Conservation (phyloP, 768 basidiomycete genomes). For the Dentipellis sp. region DNA sequence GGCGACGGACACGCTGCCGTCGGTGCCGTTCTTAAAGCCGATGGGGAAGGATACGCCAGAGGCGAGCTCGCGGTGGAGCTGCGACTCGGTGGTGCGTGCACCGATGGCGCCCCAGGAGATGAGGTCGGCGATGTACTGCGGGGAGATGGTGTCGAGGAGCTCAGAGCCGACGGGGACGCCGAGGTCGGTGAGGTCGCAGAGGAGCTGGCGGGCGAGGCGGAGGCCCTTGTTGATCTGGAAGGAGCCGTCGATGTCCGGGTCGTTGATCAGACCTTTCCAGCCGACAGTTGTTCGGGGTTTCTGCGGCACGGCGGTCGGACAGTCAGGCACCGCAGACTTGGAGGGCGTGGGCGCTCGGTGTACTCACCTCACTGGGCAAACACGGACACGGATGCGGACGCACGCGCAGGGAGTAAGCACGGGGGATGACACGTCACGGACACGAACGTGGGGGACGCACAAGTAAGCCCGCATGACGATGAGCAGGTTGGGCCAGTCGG, state of each 20-base stretch:
- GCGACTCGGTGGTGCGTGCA: constrained; percentile 94
- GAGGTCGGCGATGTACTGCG: constrained; percentile 78
- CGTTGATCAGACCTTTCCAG: constrained; percentile 94
- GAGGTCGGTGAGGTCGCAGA: constrained; percentile 82
- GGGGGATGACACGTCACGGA: not conserved
- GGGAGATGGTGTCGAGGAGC: constrained; percentile 77
- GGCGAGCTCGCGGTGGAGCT: constrained; percentile 93
- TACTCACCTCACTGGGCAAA: constrained; percentile 29
- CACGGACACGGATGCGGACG: constrained; percentile 26
- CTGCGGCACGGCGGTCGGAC: constrained; percentile 25
- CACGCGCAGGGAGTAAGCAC: not conserved
- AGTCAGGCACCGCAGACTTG: not conserved
- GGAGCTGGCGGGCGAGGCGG: constrained; percentile 75
- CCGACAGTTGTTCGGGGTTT: constrained; percentile 97
- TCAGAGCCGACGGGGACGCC: constrained; percentile 94
- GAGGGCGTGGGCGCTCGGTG: not conserved
- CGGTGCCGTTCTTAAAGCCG: constrained; percentile 99
- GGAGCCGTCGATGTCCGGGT: constrained; percentile 91
- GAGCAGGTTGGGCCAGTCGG: constrained; percentile 64
- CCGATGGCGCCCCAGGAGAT: constrained; percentile 95
- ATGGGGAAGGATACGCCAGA: constrained; percentile 97
- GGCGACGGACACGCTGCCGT: constrained; percentile 82
- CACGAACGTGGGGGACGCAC: constrained; percentile 38
- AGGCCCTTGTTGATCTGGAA: constrained; percentile 98
- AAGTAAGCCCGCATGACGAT: constrained; percentile 98